A percentile compares a stretch with the other conserved stretches of the same genome.
These are phyloP conservation scores for Beauveria bassiana DNA, from an alignment of 2,329 filamentous ascomycete genomes.

Conservation along the genomic window DNA sequence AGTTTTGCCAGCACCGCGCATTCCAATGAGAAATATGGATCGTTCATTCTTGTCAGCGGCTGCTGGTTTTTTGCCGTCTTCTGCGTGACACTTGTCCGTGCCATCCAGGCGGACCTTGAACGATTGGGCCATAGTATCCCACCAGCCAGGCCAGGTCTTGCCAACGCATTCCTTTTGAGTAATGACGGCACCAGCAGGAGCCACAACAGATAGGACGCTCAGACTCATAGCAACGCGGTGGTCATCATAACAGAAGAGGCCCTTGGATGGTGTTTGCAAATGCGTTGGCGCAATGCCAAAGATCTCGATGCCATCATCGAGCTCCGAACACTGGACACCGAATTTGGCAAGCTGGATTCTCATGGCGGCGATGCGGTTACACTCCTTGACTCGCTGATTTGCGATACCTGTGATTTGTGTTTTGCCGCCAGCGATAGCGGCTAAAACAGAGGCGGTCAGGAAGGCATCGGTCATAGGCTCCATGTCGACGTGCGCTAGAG, in stretches of 20 bases:
- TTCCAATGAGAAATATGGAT: conserved; percentile 91
- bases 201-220: conserved; percentile 71
- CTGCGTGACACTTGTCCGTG: conserved; percentile 41
- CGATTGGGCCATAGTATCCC: conserved; percentile 74
- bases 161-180: conserved; percentile 87
- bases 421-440: conserved; percentile 74
- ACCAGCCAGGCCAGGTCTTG: conserved; percentile 99
- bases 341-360: conserved; percentile 91
- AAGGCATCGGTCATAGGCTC: conserved; percentile 99
- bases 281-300: conserved; percentile 42
- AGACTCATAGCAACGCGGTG: conserved; percentile 99
- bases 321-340: conserved; percentile 74
- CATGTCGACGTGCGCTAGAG: conserved; percentile 85
- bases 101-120: conserved; percentile 76
- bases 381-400: conserved; percentile 97
- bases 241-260: conserved; percentile 91
- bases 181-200: conserved; percentile 65
- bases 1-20: conserved; percentile 95
- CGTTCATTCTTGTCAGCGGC: conserved; percentile 30
- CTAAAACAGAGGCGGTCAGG: conserved; percentile 86
- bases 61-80: conserved; percentile 15
- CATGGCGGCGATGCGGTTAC: conserved; percentile 94
- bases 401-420: conserved; percentile 91
- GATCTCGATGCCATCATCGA: conserved; percentile 88
- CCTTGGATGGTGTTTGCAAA: conserved; percentile 49